phyloP scores from a whole-genome alignment of 164 flowering plant species.

The Magnolia officinalis region DNA sequence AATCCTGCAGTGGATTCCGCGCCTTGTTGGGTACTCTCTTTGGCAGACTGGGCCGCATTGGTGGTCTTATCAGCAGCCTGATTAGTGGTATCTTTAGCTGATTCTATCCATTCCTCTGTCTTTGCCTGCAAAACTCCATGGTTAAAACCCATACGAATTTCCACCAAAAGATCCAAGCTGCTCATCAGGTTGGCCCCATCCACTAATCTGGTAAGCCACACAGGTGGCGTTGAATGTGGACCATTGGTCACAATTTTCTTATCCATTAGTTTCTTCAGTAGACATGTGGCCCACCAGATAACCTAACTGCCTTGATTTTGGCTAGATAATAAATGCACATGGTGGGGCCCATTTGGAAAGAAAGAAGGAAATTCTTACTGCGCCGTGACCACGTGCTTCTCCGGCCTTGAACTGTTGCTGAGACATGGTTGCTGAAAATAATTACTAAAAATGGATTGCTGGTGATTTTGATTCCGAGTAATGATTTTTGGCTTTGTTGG shows the following conservation, averaged over 20 bases:
- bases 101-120: constrained; percentile 24
- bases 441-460: no score
- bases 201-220: no score
- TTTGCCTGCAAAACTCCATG: constrained; percentile 22
- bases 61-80: constrained; percentile 23
- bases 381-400: constrained; percentile 9
- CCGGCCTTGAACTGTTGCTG: constrained; percentile 10
- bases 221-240: no score
- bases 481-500: not conserved
- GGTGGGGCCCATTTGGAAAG: not conserved
- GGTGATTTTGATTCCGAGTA: no score
- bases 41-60: constrained; percentile 21
- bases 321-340: no score
- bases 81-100: constrained; percentile 11
- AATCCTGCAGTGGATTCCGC: constrained; percentile 31
- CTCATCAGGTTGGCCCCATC: no score
- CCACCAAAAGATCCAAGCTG: no score
- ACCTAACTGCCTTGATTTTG: no score
- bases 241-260: no score
- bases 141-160: no score
- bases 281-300: no score
- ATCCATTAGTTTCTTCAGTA: no score
- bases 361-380: constrained; percentile 1
- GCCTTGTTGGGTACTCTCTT: constrained; percentile 24
- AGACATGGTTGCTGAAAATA: not conserved